phyloP scores from a whole-genome alignment of 2,329 filamentous ascomycete genomes.

The Ambrosiella xylebori region DNA sequence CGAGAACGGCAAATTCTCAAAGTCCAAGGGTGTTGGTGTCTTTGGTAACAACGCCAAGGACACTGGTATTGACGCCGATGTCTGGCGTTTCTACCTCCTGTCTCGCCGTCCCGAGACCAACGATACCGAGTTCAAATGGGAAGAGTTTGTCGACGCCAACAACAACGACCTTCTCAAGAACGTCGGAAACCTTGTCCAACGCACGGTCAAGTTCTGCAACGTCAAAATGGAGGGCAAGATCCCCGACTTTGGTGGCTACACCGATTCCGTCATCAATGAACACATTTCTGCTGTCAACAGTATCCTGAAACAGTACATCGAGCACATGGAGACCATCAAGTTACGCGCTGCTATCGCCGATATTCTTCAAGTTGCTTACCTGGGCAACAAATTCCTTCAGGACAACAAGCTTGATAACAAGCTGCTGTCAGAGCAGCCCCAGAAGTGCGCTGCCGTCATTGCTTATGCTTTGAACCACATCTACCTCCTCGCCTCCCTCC shows the following conservation, averaged over 20 bases:
- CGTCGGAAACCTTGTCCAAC: constrained; percentile 58
- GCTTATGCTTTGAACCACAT: constrained; percentile 72
- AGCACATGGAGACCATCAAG: constrained; percentile 53
- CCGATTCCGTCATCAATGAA: constrained; percentile 34
- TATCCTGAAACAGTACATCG: constrained; percentile 48
- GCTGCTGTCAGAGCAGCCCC: constrained; percentile 35
- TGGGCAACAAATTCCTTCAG: constrained; percentile 34
- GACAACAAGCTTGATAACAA: constrained; percentile 37
- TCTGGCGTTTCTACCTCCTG: constrained; percentile 88
- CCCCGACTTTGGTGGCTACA: constrained; percentile 39
- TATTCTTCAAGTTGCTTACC: constrained; percentile 48
- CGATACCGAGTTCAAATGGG: constrained; percentile 84
- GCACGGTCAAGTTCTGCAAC: constrained; percentile 59
- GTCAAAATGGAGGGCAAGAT: constrained; percentile 56
- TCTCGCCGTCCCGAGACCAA: constrained; percentile 70
- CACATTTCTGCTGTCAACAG: constrained; percentile 47
- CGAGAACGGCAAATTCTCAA: constrained; percentile 81
- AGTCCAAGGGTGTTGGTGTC: constrained; percentile 75
- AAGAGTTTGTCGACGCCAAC: constrained; percentile 63
- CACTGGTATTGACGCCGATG: constrained; percentile 65
- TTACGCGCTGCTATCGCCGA: constrained; percentile 49
- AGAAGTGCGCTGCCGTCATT: constrained; percentile 41
- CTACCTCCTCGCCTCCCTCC: constrained; percentile 60
- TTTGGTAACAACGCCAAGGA: constrained; percentile 82
- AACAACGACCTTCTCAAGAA: constrained; percentile 76